These are phyloP conservation scores for Penicillium hesseltinei DNA, from an alignment of 2,329 filamentous ascomycete genomes.

Conservation along the genomic window DNA sequence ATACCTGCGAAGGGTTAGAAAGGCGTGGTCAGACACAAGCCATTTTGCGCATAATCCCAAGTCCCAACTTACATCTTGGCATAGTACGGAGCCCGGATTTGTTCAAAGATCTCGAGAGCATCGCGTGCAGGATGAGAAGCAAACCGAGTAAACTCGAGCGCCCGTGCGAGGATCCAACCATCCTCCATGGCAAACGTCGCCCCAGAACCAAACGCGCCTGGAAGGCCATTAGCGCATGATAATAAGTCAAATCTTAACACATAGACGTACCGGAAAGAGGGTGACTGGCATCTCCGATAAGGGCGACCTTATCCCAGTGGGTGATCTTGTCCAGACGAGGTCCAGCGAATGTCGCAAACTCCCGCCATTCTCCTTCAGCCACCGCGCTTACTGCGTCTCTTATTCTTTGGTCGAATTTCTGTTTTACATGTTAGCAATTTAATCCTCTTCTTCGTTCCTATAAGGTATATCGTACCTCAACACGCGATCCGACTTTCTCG, in stretches of 20 bases:
- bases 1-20: constrained; percentile 8
- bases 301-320: constrained; percentile 47
- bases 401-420: constrained; percentile 46
- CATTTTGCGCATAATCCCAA: constrained; percentile 1
- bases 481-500: constrained; percentile 24
- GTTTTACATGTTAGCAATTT: neutral
- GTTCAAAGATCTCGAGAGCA: constrained; percentile 41
- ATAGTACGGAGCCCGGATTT: constrained; percentile 44
- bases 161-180: constrained; percentile 45
- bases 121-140: constrained; percentile 20
- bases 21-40: neutral
- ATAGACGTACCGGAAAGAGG: constrained; percentile 46
- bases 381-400: constrained; percentile 41
- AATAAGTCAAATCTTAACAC: neutral
- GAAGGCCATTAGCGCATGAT: neutral
- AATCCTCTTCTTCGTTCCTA: neutral
- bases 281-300: constrained; percentile 57
- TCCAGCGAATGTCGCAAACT: constrained; percentile 51
- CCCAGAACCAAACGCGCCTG: constrained; percentile 46
- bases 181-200: constrained; percentile 50
- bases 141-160: constrained; percentile 27
- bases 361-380: constrained; percentile 44
- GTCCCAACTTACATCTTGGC: constrained; percentile 33
- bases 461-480: constrained; percentile 15
- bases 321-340: constrained; percentile 44